Conservation (phyloP, 1,284 basidiomycete species). For the Lentinula novae-zelandiae region DNA sequence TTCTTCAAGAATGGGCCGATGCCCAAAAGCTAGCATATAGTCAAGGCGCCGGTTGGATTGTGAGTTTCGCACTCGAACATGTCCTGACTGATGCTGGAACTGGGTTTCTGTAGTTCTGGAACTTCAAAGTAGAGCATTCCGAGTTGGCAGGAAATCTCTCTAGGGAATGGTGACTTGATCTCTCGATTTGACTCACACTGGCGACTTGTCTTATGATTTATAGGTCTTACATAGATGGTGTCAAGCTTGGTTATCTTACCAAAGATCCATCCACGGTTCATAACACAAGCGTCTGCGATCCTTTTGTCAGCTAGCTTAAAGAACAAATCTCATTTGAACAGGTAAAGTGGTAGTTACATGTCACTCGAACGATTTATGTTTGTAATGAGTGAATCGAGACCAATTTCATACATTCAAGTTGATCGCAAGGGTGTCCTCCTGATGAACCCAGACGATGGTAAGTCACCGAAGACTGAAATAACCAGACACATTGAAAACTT, state of each 20-base stretch:
- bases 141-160: constrained; percentile 41
- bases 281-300: constrained; percentile 58
- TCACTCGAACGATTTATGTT: too few species aligned
- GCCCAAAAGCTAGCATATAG: constrained; percentile 70
- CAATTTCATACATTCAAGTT: too few species aligned
- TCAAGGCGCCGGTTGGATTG: constrained; percentile 67
- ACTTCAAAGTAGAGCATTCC: constrained; percentile 68
- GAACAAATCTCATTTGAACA: too few species aligned
- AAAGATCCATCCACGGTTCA: constrained; percentile 52
- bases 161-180: constrained; percentile 50
- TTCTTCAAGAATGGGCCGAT: constrained; percentile 71
- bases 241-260: constrained; percentile 57
- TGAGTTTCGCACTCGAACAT: constrained; percentile 28
- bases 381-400: too few species aligned
- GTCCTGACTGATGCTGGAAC: neutral
- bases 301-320: constrained; percentile 30
- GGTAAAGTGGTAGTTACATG: too few species aligned
- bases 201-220: neutral
- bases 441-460: too few species aligned
- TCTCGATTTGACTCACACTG: neutral
- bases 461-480: too few species aligned
- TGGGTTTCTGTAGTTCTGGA: constrained; percentile 60
- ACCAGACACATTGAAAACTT: too few species aligned
- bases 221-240: constrained; percentile 73
- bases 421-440: too few species aligned